Conservation (phyloP, 1,139 yeast genomes). For the Geotrichum siamense region DNA sequence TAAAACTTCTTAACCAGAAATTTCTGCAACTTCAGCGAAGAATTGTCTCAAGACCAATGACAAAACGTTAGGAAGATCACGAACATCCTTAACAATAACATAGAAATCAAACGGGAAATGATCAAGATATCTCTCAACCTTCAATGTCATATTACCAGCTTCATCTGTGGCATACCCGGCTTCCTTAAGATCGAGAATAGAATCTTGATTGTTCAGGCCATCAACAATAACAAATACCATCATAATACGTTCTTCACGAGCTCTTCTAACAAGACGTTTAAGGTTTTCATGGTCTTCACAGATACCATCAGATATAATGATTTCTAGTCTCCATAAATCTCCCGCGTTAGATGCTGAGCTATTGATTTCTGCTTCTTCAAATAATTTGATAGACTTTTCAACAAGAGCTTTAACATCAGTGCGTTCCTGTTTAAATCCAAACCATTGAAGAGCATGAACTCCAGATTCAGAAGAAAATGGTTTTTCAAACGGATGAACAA, state of each 20-base stretch:
- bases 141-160: conserved; percentile 64
- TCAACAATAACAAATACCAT: conserved; percentile 91
- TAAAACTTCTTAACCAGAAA: conserved; percentile 8
- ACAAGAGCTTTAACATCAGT: conserved; percentile 79
- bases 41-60: conserved; percentile 86
- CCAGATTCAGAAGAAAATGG: conserved; percentile 84
- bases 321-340: conserved; percentile 90
- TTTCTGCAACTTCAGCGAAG: conserved; percentile 59
- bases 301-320: conserved; percentile 90
- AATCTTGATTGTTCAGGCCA: conserved; percentile 75
- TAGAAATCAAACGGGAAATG: conserved; percentile 95
- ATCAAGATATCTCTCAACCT: conserved; percentile 81
- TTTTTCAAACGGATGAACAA: conserved; percentile 84
- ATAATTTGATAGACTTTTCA: conserved; percentile 61
- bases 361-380: conserved; percentile 50
- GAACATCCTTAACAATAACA: conserved; percentile 83
- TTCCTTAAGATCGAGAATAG: conserved; percentile 92
- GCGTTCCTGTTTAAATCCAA: conserved; percentile 80
- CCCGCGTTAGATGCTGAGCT: conserved; percentile 16
- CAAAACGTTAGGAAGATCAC: conserved; percentile 86
- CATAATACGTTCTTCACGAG: conserved; percentile 90
- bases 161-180: conserved; percentile 67
- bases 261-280: conserved; percentile 76
- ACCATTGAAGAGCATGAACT: conserved; percentile 75
- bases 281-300: conserved; percentile 89